A percentile compares a stretch with the other conserved stretches of the same genome.
Evolutionary conservation across 768 basidiomycete species (phyloP).

Genomic region (Lentinus tigrinus): DNA sequence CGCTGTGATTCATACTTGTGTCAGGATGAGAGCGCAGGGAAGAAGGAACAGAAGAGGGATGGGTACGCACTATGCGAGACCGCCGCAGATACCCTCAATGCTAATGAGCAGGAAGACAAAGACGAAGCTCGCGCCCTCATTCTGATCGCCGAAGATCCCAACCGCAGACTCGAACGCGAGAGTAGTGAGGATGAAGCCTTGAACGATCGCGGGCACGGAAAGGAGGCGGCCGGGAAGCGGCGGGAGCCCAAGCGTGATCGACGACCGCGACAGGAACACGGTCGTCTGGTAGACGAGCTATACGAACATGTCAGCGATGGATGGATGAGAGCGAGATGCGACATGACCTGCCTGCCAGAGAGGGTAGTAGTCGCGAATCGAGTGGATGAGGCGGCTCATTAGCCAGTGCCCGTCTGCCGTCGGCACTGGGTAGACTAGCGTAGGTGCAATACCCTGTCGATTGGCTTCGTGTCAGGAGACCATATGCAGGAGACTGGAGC

Average conservation of each 20-base stretch:
- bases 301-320: background rate
- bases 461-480: background rate
- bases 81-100: constrained; percentile 90
- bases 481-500: background rate
- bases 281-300: constrained; percentile 86
- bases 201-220: constrained; percentile 72
- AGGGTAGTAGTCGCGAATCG: constrained; percentile 90
- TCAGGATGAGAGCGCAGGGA: no score
- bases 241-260: constrained; percentile 81
- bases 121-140: constrained; percentile 47
- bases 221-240: constrained; percentile 71
- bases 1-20: constrained; percentile 34
- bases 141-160: constrained; percentile 55
- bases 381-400: constrained; percentile 77
- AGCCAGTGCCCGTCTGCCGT: constrained; percentile 54
- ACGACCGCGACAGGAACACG: constrained; percentile 91
- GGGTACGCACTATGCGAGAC: constrained; percentile 77
- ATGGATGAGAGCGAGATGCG: background rate
- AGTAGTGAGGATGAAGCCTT: constrained; percentile 62
- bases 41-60: background rate
- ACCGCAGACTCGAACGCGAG: constrained; percentile 67
- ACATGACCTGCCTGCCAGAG: constrained; percentile 87
- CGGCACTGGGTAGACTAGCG: constrained; percentile 85
- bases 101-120: constrained; percentile 77
- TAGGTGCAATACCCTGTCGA: constrained; percentile 80